phyloP scores from a whole-genome alignment of 768 basidiomycete species.

The Lactifluus volemus region DNA sequence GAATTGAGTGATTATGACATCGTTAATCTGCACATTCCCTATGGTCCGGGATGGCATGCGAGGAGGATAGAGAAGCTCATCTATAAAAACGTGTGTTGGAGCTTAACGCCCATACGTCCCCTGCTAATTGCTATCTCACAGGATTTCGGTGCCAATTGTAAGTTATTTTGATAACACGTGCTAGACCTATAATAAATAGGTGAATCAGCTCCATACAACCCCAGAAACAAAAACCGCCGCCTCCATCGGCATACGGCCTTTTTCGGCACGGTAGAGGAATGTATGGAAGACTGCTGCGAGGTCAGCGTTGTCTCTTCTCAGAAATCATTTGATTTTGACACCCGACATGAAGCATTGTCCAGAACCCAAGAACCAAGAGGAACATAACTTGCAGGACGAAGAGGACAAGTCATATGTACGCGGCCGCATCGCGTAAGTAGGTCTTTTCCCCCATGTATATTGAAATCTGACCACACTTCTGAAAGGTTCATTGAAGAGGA shows the following conservation, averaged over 20 bases:
- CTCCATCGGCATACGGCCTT: conserved; percentile 59
- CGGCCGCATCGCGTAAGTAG: conserved; percentile 21
- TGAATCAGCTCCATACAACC: conserved; percentile 45
- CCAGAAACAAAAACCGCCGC: conserved; percentile 49
- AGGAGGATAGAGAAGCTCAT: conserved; percentile 47
- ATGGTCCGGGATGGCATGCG: conserved; percentile 53
- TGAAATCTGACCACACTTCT: neutral
- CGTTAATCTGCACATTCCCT: conserved; percentile 46
- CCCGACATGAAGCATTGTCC: conserved; percentile 39
- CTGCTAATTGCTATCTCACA: conserved; percentile 20
- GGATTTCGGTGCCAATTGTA: conserved; percentile 48
- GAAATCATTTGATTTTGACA: neutral
- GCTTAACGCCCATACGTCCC: neutral
- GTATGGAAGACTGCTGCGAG: conserved; percentile 55
- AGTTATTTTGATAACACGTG: conserved; percentile 25
- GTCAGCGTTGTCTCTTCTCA: conserved; percentile 23
- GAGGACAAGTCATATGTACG: conserved; percentile 48
- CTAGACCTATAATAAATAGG: neutral
- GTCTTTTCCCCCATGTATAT: neutral
- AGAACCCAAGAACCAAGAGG: conserved; percentile 46
- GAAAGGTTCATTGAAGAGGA: conserved; percentile 50
- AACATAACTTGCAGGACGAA: conserved; percentile 40
- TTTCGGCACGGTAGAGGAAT: conserved; percentile 50
- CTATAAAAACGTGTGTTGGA: conserved; percentile 41
- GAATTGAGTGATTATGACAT: conserved; percentile 54